Conservation (phyloP, 352 stramenopile genomes). For the Phytophthora cactorum region DNA sequence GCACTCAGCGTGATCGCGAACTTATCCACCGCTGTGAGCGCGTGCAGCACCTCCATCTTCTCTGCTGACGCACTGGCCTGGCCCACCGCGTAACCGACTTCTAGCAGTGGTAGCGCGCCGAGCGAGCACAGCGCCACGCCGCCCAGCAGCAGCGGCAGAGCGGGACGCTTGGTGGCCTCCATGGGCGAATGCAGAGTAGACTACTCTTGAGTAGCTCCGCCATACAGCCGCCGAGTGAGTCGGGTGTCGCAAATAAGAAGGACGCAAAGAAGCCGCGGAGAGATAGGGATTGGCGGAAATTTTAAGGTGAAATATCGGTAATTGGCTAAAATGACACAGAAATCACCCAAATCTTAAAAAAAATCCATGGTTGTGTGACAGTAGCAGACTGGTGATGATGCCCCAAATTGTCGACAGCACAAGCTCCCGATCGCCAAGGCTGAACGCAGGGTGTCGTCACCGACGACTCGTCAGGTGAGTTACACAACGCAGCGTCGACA, state of each 20-base stretch:
- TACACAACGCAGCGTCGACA: too few relatives aligned
- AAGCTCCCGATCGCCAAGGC: neutral
- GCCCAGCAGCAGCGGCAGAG: constrained; percentile 19
- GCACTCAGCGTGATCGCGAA: constrained; percentile 29
- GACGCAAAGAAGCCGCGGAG: constrained; percentile 5
- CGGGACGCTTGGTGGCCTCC: constrained; percentile 18
- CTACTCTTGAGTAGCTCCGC: constrained; percentile 6
- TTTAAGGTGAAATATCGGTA: neutral
- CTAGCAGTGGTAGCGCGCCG: constrained; percentile 39
- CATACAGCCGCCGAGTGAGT: constrained; percentile 9
- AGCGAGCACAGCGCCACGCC: constrained; percentile 33
- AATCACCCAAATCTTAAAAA: constrained; percentile 11
- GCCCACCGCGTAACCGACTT: constrained; percentile 26
- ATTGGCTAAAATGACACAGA: constrained; percentile 16
- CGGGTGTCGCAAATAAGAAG: constrained; percentile 16
- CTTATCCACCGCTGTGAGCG: constrained; percentile 38
- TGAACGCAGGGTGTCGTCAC: neutral
- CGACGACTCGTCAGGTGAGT: neutral
- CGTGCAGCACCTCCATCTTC: constrained; percentile 23
- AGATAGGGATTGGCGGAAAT: constrained; percentile 18
- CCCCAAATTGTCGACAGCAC: neutral
- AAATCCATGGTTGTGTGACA: constrained; percentile 25
- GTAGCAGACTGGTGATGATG: constrained; percentile 3
- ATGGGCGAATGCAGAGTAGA: constrained; percentile 9
- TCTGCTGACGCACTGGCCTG: constrained; percentile 3